A percentile compares a stretch with the other conserved stretches of the same genome.
Conservation (phyloP, 441 rosid species). For the Gossypium gossypioides region DNA sequence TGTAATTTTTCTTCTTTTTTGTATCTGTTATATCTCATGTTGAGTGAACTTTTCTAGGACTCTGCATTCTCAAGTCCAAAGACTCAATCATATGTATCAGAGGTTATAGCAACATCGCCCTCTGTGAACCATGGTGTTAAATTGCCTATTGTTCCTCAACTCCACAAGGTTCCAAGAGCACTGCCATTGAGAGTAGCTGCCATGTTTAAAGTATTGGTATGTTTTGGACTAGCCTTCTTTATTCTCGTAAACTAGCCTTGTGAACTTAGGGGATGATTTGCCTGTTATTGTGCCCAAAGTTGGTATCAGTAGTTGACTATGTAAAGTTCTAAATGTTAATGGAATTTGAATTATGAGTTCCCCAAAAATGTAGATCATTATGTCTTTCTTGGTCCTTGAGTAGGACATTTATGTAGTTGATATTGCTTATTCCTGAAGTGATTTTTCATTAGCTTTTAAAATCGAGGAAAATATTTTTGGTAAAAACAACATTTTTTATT, state of each 20-base stretch:
- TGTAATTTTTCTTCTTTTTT: not conserved
- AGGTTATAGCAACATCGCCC: conserved; percentile 64
- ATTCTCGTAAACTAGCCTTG: not conserved
- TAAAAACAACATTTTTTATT: not conserved
- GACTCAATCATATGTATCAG: conserved; percentile 51
- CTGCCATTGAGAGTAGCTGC: conserved; percentile 84
- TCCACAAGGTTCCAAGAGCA: conserved; percentile 47
- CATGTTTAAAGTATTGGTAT: conserved; percentile 80
- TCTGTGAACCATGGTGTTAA: conserved; percentile 27
- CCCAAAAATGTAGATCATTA: not conserved
- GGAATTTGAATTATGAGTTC: not conserved
- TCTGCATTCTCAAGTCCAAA: conserved; percentile 44
- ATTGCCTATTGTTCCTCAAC: conserved; percentile 69
- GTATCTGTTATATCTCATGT: not conserved
- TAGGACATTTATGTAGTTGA: conserved; percentile 4
- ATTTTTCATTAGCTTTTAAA: not conserved
- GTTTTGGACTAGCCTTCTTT: conserved; percentile 14
- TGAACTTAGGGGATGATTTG: not conserved
- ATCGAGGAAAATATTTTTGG: not conserved
- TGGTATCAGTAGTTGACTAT: not conserved
- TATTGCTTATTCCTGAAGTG: not conserved
- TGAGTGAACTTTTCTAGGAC: conserved; percentile 37
- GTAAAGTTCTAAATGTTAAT: not conserved
- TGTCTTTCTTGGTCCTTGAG: not conserved
- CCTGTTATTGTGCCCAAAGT: not conserved